These are phyloP conservation scores for Debaryomyces maramus DNA, from an alignment of 805 yeast species.

Conservation along the genomic window DNA sequence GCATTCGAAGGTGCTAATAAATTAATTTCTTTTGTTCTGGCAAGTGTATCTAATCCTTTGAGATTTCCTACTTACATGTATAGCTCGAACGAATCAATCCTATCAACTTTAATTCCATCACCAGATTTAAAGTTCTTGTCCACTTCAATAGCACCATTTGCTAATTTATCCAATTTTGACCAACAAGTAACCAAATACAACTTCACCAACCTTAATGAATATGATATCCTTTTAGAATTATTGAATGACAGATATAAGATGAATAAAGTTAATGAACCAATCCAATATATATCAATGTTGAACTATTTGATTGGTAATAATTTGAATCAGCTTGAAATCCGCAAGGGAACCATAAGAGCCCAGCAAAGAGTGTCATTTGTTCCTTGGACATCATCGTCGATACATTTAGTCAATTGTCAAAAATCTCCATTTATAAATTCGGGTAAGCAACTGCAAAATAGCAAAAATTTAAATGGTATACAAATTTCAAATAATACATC, in stretches of 20 bases:
- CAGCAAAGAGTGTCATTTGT: constrained; percentile 72
- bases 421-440: constrained; percentile 60
- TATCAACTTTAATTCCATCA: constrained; percentile 81
- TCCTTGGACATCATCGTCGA: constrained; percentile 80
- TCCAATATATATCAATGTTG: constrained; percentile 64
- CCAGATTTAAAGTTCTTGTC: constrained; percentile 62
- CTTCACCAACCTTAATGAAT: constrained; percentile 70
- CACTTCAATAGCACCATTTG: constrained; percentile 42
- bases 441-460: constrained; percentile 24
- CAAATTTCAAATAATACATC: constrained; percentile 84
- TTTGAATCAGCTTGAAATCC: constrained; percentile 66
- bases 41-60: constrained; percentile 81
- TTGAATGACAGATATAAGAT: constrained; percentile 75
- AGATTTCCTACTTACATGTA: constrained; percentile 92
- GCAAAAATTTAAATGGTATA: constrained; percentile 58
- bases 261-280: constrained; percentile 50
- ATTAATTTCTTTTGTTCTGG: constrained; percentile 79
- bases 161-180: constrained; percentile 36
- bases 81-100: constrained; percentile 76
- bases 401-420: constrained; percentile 75
- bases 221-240: constrained; percentile 82
- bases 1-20: constrained; percentile 81
- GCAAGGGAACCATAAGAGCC: constrained; percentile 62
- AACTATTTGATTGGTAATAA: constrained; percentile 66
- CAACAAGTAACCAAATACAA: constrained; percentile 30